Evolutionary conservation across 768 basidiomycete genomes (phyloP).

Genomic region (Boletus barrowsii): DNA sequence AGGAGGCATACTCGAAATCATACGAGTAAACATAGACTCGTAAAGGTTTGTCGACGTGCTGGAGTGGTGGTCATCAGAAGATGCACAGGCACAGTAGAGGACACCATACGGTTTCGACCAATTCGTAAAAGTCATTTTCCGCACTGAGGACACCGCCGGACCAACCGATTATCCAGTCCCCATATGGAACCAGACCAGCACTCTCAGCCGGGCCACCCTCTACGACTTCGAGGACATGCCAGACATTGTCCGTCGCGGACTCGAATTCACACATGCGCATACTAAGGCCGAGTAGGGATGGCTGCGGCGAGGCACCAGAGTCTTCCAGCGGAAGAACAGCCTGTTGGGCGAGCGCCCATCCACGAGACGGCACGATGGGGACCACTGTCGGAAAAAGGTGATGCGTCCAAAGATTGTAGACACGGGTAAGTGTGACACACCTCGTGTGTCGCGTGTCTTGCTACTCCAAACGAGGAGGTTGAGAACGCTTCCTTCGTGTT

Average conservation of each 20-base stretch:
- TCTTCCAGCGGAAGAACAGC: constrained; percentile 37
- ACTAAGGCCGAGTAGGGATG: constrained; percentile 90
- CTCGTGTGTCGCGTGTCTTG: constrained; percentile 69
- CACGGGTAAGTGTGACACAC: constrained; percentile 36
- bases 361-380: constrained; percentile 76
- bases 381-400: constrained; percentile 54
- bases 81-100: background rate
- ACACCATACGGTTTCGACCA: constrained; percentile 80
- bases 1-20: constrained; percentile 81
- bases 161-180: constrained; percentile 82
- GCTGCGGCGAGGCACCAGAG: constrained; percentile 50
- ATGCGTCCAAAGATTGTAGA: background rate
- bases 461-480: constrained; percentile 82
- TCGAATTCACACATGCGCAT: constrained; percentile 93
- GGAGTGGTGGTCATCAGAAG: constrained; percentile 7
- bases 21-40: constrained; percentile 95
- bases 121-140: constrained; percentile 94
- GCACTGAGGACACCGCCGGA: constrained; percentile 87
- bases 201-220: constrained; percentile 97
- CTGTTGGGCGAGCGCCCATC: constrained; percentile 63
- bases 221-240: constrained; percentile 96
- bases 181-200: constrained; percentile 92
- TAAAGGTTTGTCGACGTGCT: constrained; percentile 94
- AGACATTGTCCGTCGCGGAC: constrained; percentile 86
- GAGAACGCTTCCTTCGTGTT: constrained; percentile 67